Evolutionary conservation across 78 protist genomes (phyloP).

Genomic region (Tieghemostelium lacteum): DNA sequence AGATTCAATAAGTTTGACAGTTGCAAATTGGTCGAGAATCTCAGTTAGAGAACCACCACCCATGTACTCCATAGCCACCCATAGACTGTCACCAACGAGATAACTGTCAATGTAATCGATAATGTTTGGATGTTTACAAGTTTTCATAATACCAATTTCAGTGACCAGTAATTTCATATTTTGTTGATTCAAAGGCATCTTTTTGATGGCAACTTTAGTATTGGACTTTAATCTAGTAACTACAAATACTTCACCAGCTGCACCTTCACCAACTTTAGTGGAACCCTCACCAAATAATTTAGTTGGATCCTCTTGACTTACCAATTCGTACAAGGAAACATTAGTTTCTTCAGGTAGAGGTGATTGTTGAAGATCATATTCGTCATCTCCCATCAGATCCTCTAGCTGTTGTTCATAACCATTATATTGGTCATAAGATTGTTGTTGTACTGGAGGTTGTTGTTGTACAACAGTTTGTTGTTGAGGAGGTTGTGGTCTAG

Average conservation of each 20-base stretch:
- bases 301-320: slow-evolving; percentile 83
- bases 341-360: slow-evolving; percentile 76
- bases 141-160: slow-evolving; percentile 89
- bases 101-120: slow-evolving; percentile 87
- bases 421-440: too few relatives aligned
- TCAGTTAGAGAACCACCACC: slow-evolving; percentile 92
- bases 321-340: slow-evolving; percentile 63
- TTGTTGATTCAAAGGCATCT: slow-evolving; percentile 82
- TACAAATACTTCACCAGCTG: slow-evolving; percentile 86
- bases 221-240: slow-evolving; percentile 59
- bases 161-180: slow-evolving; percentile 87
- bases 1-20: slow-evolving; percentile 68
- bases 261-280: slow-evolving; percentile 75
- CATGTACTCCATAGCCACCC: slow-evolving; percentile 95
- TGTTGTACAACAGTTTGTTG: background rate
- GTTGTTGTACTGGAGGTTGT: slow-evolving; percentile 2
- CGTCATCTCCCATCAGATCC: slow-evolving; percentile 41
- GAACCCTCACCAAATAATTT: slow-evolving; percentile 63
- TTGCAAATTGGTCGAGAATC: slow-evolving; percentile 79
- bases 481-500: background rate
- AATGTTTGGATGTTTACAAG: slow-evolving; percentile 89
- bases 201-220: slow-evolving; percentile 87
- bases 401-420: background rate
- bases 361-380: background rate
- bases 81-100: slow-evolving; percentile 77